Base-by-base conservation (phyloP, 31 red algal species). In the Odonthalia washingtoniensis region DNA sequence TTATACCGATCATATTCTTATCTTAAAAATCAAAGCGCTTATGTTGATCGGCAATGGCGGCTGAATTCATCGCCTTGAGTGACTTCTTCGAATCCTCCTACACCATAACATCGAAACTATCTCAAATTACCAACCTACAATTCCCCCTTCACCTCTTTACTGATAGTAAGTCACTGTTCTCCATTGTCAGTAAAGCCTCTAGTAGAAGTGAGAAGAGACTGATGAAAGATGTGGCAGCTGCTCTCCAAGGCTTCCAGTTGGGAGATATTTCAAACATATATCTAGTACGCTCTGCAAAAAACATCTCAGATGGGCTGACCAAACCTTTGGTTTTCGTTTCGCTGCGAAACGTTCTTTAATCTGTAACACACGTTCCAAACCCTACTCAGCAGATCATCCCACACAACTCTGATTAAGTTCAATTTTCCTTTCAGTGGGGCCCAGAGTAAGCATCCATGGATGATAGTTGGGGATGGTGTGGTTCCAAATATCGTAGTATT, bases 301-400 rank as follows among this genome's bases (percentile, higher is more conserved):
- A 67, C 40, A 31, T 87, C 46, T 69, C 84, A 40, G 84, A 87
- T 49, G 84, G 84, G 0, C 35, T 87, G 0, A 87, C 46, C 3
- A 77, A 87, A 14, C 1, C 12, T 6, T 77, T 87, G 52, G 12
- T 14, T 14, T 21, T 14, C 9, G 49, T 21, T 14, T 14, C 9
- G 9, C 21, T 57, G 49, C 49, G 49, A n/a, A n/a, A n/a, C n/a
- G n/a, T n/a, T n/a, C n/a, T n/a, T n/a, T n/a, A n/a, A n/a, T n/a
- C n/a, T n/a, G n/a, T n/a, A n/a, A n/a, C n/a, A n/a, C n/a, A n/a
- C n/a, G n/a, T n/a, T n/a, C n/a, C n/a, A n/a, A n/a, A n/a, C n/a
- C n/a, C n/a, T n/a, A n/a, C n/a, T n/a, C n/a, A n/a, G n/a, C n/a
- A n/a, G n/a, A n/a, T n/a, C n/a, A n/a, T n/a, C n/a, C n/a, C n/a